Base-by-base conservation (phyloP, 768 basidiomycete genomes). In the Pulveroboletus ravenelii region DNA sequence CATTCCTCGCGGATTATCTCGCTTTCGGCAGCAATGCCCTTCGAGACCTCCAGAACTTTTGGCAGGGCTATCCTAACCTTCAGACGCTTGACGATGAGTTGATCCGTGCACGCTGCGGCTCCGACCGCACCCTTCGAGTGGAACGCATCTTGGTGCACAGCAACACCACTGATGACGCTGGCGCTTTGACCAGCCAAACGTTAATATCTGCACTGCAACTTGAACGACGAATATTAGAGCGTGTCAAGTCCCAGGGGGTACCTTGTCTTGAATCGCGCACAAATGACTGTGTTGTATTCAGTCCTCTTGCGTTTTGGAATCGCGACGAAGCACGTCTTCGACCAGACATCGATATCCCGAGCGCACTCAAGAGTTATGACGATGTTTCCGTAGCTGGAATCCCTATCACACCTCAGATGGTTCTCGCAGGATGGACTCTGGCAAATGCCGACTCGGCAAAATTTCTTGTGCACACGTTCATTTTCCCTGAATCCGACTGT, bases 381-480 rank as follows among this genome's bases (percentile, higher is more conserved):
- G 54, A 53, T 10, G 65, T 79, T 27, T 76, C 84, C 17, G 60
- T 82, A n/a, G 74, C 77, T 42, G 84, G 82, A 25, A 76, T 92
- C 27, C 74, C 79, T 18, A 68, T 92, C 41, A 84, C 81, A 10
- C 79, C 85, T 2, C 74, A 79, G 39, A 90, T 90, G 85, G 85
- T 90, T 29, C 70, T 93, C 34, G 87, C 87, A 8, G 84, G 87
- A 17, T 74, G 86, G 50, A 72, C 72, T 14, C 74, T 72, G 31
- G 68, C 72, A n/a, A 73, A 74, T 50, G 74, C 82, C 44, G 83
- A 86, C 60, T 78, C 75, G 52, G 85, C 87, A 41, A 78, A 74
- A 45, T 87, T 82, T 61, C 77, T 93, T 17, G 87, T 84, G 14
- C 73, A 92, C 51, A 90, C 89, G 0, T 93, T 89, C 66, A 84